A percentile compares a stretch with the other conserved stretches of the same genome.
Conservation (phyloP, 2,329 filamentous ascomycete species). For the Phaeomoniella chlamydospora region DNA sequence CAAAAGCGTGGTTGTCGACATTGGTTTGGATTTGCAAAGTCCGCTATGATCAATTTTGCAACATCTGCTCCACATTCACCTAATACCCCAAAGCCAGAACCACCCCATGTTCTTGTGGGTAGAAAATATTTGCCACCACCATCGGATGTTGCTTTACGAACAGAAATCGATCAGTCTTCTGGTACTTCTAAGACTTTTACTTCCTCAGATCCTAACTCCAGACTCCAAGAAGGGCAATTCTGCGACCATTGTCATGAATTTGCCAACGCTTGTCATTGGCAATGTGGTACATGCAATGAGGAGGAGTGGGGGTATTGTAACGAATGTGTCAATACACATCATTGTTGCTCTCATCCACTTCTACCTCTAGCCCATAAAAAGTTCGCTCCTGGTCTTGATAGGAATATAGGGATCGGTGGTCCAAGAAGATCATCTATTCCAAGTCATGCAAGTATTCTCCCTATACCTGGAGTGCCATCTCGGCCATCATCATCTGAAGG, state of each 20-base stretch:
- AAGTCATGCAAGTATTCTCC: neutral
- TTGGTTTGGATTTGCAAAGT: constrained; percentile 77
- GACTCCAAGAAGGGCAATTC: constrained; percentile 69
- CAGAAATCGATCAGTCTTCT: neutral
- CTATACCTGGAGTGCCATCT: constrained; percentile 1
- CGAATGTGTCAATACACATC: constrained; percentile 67
- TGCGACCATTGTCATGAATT: constrained; percentile 61
- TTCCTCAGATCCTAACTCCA: constrained; percentile 40
- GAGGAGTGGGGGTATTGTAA: constrained; percentile 95
- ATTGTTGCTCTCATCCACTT: constrained; percentile 67
- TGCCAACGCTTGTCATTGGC: constrained; percentile 79
- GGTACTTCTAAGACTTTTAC: constrained; percentile 1
- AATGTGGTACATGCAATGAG: constrained; percentile 73
- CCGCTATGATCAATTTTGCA: constrained; percentile 55
- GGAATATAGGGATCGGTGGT: neutral
- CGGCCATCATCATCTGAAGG: constrained; percentile 32
- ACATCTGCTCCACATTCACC: constrained; percentile 27
- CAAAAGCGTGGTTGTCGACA: constrained; percentile 61
- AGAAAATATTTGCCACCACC: constrained; percentile 24
- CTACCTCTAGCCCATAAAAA: constrained; percentile 55
- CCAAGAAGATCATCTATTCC: neutral
- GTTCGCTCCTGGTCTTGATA: constrained; percentile 8
- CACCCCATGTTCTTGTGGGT: constrained; percentile 37
- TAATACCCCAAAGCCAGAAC: constrained; percentile 26
- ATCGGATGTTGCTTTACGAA: neutral